Conservation (phyloP, 306 rosid species). For the Fagus crenata region DNA sequence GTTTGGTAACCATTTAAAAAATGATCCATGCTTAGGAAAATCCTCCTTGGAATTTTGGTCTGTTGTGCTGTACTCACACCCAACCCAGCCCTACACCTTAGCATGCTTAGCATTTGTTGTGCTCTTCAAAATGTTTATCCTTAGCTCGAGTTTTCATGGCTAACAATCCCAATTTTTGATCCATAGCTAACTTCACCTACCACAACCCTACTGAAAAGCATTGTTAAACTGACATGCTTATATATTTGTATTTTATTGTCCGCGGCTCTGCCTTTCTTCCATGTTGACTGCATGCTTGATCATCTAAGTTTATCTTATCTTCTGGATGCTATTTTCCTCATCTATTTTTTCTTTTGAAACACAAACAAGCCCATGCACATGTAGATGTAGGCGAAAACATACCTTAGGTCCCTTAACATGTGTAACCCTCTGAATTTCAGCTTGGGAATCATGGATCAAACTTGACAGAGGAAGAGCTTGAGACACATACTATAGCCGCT, state of each 20-base stretch:
- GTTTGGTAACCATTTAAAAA: not conserved
- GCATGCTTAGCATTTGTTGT: not conserved
- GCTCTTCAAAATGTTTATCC: not conserved
- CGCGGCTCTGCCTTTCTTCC: no score
- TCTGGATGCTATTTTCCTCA: constrained; percentile 12
- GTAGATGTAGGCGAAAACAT: constrained; percentile 11
- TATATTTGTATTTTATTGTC: not conserved
- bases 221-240: not conserved
- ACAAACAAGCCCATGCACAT: not conserved
- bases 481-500: constrained; percentile 80
- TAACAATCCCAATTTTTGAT: not conserved
- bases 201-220: not conserved
- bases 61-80: not conserved
- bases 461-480: constrained; percentile 84
- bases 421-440: constrained; percentile 45
- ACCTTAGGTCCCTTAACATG: constrained; percentile 11
- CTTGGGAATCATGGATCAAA: constrained; percentile 77
- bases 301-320: constrained; percentile 12
- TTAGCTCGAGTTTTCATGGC: constrained; percentile 11
- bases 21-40: not conserved
- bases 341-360: not conserved
- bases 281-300: not conserved
- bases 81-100: not conserved
- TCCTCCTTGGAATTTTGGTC: not conserved
- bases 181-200: not conserved